Percentiles rank a stretch among this genome's conserved stretches.
Evolutionary conservation across 1,284 basidiomycete species (phyloP).

Genomic region (Cerioporus squamosus): DNA sequence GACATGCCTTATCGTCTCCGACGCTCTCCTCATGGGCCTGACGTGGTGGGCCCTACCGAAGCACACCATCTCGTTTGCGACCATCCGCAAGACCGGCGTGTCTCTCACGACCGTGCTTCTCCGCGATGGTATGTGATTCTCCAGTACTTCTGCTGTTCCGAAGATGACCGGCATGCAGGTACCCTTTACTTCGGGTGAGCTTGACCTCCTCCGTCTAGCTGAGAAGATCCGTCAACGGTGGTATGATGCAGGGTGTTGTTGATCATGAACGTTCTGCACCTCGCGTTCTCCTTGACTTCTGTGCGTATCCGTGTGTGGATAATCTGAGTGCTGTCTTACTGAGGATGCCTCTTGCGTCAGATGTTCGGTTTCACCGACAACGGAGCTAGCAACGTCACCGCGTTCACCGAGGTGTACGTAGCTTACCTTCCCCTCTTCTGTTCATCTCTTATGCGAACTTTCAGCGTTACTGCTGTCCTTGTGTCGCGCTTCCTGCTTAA

Average conservation of each 20-base stretch:
- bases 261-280: not conserved
- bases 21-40: not conserved
- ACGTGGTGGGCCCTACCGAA: not conserved
- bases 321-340: not conserved
- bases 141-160: not conserved
- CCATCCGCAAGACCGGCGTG: not conserved
- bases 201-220: not conserved
- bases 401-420: not conserved
- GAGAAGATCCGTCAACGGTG: not conserved
- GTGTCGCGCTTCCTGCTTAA: not conserved
- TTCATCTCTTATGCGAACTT: not conserved
- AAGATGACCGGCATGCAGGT: not conserved
- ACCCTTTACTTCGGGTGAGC: not conserved
- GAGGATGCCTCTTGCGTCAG: not conserved
- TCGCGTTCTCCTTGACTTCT: not conserved
- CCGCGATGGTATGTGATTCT: not conserved
- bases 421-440: not conserved
- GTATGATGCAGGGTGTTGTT: not conserved
- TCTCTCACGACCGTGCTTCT: not conserved
- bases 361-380: not conserved
- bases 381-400: not conserved
- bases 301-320: not conserved
- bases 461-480: not conserved
- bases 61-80: not conserved
- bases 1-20: not conserved